Evolutionary conservation across 1,139 yeast species (phyloP), one percentile per base, ranked within the genome.

Genomic region (Protomyces macrosporus): DNA sequence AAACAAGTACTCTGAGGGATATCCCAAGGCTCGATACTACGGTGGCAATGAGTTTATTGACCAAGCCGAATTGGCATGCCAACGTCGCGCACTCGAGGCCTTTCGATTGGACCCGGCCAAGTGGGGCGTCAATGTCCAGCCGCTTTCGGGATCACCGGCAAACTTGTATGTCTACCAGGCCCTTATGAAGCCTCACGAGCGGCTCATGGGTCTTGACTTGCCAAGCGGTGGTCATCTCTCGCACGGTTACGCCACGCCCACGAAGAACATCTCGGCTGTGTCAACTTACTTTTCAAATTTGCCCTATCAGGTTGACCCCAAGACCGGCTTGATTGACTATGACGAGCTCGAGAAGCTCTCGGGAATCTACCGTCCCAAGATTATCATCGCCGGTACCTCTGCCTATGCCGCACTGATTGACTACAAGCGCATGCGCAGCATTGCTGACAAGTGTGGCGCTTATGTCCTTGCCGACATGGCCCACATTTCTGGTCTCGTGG

Each of bases 101-200:
- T 93, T 93, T 80, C 78, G 82, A 71, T 76, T 90, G 66, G 83
- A 87, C 71, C 80, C 91, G 60, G 95, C 85, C 69, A 84, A 86
- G 76, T 93, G 98, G 98, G 98, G 98, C 68, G 98, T 93, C 73
- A 93, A 93, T 73, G 98, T 93, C 63, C 98, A 93, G 80, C 65
- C 97, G 42, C 81, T 93, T 71, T 88, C 96, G 65, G 98, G 98
- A 69, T 90, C 98, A 39, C 98, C 98, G 69, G 98, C 98, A 67
- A 93, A 93, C 79, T 84, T 93, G 75, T 95, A 93, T 76, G 97
- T 90, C 57, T 93, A 93, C 79, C 95, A 90, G 76, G 97, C 66
- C 9, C 51, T 64, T 30, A 64, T 64, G 66, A 60, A 57, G 51
- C 66, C 66, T 12, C 66, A 64, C 53, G 64, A 61, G 39, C 66